Evolutionary conservation across 305 asterid species (phyloP), one percentile per base, ranked within the genome.

Genomic region (Striga hermonthica): DNA sequence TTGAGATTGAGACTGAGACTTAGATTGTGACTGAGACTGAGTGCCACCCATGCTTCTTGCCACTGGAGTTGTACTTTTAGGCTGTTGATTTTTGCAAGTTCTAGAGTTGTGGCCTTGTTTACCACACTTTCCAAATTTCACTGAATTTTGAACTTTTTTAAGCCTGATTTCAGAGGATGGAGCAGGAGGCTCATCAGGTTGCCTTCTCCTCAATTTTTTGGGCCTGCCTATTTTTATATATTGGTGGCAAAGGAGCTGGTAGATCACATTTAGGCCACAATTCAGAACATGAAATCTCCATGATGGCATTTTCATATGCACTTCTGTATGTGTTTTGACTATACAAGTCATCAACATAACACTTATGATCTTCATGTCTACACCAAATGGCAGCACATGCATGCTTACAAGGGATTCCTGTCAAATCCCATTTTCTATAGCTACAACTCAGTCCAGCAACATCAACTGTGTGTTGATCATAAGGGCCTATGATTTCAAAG

Each of bases 391-490:
- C 8, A 6, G 58, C 7, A 22, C 35, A 14, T 5, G 58, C 34
- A 52, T 52, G 55, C 14, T 11, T 49, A 49, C 22, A 49, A 7
- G 55, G 55, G 14, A 49, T 52, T 11, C 34, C 34, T 5, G 36
- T 52, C 36, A 52, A 52, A 14, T 52, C 58, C 35, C 31, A 22
- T 22, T 22, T 22, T 22, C 31, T 22, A 22, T 2, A 15, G 14
- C 5, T 11, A 22, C 55, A 11, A 14, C 55, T 11, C 14, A 4
- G 7, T 11, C 4, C 6, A 3, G 5, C 6, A 4, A 36, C 28
- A n/a, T 37, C 31, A 36, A 60, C 64, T 7, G 3, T 60, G 6
- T 60, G 64, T 12, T 60, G 64, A 39, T 60, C 64, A 39, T 10
- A 39, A 2, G 50, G 49, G 6, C 50, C 50, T 2, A 7, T 9